phyloP scores from a whole-genome alignment of 495 filamentous ascomycete species.

The Penicillium mononematosum region DNA sequence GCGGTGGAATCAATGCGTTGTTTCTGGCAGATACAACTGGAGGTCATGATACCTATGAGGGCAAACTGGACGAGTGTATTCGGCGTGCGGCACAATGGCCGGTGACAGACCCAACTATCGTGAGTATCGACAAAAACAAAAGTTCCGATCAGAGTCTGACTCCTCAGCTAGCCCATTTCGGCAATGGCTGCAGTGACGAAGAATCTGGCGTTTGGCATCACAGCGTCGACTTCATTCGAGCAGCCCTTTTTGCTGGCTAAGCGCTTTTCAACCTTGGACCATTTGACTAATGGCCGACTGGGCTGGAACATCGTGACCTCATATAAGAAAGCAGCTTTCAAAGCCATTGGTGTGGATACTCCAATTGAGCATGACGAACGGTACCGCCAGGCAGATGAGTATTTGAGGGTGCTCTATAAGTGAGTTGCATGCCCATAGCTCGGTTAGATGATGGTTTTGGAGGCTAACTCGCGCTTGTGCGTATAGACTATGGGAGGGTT shows the following conservation, averaged over 20 bases:
- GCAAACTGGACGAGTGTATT: constrained; percentile 51
- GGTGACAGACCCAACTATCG: constrained; percentile 54
- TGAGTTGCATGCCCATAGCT: constrained; percentile 15
- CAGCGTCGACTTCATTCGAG: constrained; percentile 57
- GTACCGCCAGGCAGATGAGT: constrained; percentile 61
- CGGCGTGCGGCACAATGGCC: constrained; percentile 58
- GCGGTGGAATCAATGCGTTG: constrained; percentile 57
- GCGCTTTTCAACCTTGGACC: constrained; percentile 62
- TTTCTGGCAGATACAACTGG: constrained; percentile 64
- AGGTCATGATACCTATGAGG: constrained; percentile 57
- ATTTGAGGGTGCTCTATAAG: constrained; percentile 57
- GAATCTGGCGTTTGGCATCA: constrained; percentile 48
- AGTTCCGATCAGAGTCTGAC: constrained; percentile 12
- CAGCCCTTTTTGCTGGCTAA: constrained; percentile 58
- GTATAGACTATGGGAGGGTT: constrained; percentile 57
- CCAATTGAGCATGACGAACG: constrained; percentile 62
- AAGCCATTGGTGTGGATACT: constrained; percentile 55
- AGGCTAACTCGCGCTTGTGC: background rate
- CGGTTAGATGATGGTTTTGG: no score
- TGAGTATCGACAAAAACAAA: constrained; percentile 28
- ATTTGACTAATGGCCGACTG: constrained; percentile 57
- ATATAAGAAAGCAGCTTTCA: constrained; percentile 59
- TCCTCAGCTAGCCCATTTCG: constrained; percentile 34
- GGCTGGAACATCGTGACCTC: constrained; percentile 68
- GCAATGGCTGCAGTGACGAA: constrained; percentile 53